Evolutionary conservation across 2,329 filamentous ascomycete species (phyloP).

Genomic region (Neurospora sp.): DNA sequence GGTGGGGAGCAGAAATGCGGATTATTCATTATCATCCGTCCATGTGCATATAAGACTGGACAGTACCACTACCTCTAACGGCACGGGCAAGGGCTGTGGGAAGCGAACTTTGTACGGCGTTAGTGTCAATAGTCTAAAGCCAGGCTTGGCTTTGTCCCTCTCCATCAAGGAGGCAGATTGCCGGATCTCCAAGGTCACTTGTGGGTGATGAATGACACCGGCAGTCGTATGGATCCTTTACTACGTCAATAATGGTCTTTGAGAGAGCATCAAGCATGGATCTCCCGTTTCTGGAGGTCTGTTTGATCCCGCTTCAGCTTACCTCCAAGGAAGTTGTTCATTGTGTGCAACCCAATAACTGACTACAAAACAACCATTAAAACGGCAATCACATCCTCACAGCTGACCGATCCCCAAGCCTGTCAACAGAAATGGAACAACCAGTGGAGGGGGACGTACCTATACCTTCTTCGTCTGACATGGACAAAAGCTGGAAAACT

Average conservation of each 20-base stretch:
- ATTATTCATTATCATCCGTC: neutral
- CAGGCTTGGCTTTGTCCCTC: neutral
- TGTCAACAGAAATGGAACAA: neutral
- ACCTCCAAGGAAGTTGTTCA: neutral
- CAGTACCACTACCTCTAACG: no score
- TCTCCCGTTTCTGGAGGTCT: neutral
- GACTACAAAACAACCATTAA: neutral
- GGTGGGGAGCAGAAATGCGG: neutral
- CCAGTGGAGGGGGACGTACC: neutral
- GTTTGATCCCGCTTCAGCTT: neutral
- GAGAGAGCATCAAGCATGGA: neutral
- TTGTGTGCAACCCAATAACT: neutral
- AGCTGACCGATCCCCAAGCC: neutral
- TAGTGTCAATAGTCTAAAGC: neutral
- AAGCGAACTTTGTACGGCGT: no score
- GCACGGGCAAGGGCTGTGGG: no score
- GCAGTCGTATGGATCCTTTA: neutral
- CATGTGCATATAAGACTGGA: no score
- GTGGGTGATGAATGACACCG: no score
- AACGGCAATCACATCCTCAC: neutral
- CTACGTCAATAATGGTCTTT: neutral
- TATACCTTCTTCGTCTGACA: neutral
- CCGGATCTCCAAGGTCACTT: neutral
- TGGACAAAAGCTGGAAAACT: neutral
- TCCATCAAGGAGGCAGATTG: neutral